Base-by-base conservation (phyloP, 2,329 filamentous ascomycete species). In the Aspergillus latus region DNA sequence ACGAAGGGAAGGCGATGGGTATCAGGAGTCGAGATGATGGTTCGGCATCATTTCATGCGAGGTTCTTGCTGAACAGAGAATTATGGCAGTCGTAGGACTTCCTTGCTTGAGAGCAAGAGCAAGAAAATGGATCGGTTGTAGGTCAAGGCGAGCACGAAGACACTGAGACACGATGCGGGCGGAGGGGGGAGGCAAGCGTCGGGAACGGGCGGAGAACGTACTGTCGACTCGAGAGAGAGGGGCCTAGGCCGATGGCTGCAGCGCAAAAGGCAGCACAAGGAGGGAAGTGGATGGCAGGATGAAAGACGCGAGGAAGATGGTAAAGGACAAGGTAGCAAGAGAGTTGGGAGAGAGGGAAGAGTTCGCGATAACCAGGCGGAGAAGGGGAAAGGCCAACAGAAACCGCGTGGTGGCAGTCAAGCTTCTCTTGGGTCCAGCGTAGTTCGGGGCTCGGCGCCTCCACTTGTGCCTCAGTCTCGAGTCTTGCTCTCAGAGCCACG, bases 161-260 rank as follows among this genome's bases (percentile, higher is more conserved):
- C 50, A 16, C 4, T 34, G 48, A 49, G 39, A 21, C 21, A 28
- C 43, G 32, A 32, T 26, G 16, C 46, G 34, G 21, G 34, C 40
- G 21, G 42, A 29, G 46, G 46, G 42, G 29, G 21, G 34, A 50
- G 43, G 52, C 15, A 44, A 39, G 13, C 29, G 46, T 32, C 47
- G 53, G 32, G 45, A 52, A 36, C 37, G 43, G 21, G 43, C 51
- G 50, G 56, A 43, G 40, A 42, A 16, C 28, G 52, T 43, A 50
- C 39, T 68, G 83, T 36, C 44, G 15, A 34, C 30, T 32, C 78
- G 62, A 89, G 64, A 88, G 88, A 94, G 94, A 89, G 95, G 95
- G 71, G 21, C 90, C 84, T 36, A 59, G 81, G 87, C 46, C 88
- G 90, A 54, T 94, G 89, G 89, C 85, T 85, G 21, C 55, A 59